Conservation (phyloP, 2,329 filamentous ascomycete genomes). For the Beauveria medogensis region DNA sequence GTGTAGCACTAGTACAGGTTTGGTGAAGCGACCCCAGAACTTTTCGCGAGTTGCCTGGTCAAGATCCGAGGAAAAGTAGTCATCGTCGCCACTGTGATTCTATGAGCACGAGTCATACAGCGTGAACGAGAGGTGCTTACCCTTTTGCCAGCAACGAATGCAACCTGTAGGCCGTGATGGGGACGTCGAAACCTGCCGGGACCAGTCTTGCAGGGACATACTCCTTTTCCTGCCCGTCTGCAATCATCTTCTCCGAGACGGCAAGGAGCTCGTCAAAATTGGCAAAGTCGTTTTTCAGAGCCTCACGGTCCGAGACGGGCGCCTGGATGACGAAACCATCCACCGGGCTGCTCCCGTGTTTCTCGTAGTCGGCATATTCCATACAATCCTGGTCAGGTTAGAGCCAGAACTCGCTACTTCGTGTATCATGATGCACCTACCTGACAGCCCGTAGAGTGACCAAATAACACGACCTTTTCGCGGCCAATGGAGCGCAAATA, state of each 20-base stretch:
- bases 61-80: conserved; percentile 82
- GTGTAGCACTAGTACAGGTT: conserved; percentile 56
- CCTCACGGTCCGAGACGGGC: conserved; percentile 70
- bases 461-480: conserved; percentile 46
- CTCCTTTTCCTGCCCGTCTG: conserved; percentile 44
- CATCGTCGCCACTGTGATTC: conserved; percentile 58
- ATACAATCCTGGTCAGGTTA: conserved; percentile 38
- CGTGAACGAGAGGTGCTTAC: conserved; percentile 28
- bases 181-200: conserved; percentile 31
- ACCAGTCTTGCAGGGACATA: conserved; percentile 43
- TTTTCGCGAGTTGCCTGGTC: conserved; percentile 41
- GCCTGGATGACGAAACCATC: conserved; percentile 76
- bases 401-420: neutral
- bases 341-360: conserved; percentile 42
- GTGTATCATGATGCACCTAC: conserved; percentile 22
- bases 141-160: conserved; percentile 41
- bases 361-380: conserved; percentile 40
- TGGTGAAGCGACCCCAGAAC: conserved; percentile 59
- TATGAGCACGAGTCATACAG: neutral
- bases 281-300: conserved; percentile 38
- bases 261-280: conserved; percentile 38
- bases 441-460: conserved; percentile 52
- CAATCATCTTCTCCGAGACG: conserved; percentile 46
- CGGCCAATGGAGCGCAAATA: conserved; percentile 45
- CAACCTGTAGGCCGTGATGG: conserved; percentile 46